Conservation (phyloP, 495 filamentous ascomycete genomes). For the Aspergillus olivimuriae region DNA sequence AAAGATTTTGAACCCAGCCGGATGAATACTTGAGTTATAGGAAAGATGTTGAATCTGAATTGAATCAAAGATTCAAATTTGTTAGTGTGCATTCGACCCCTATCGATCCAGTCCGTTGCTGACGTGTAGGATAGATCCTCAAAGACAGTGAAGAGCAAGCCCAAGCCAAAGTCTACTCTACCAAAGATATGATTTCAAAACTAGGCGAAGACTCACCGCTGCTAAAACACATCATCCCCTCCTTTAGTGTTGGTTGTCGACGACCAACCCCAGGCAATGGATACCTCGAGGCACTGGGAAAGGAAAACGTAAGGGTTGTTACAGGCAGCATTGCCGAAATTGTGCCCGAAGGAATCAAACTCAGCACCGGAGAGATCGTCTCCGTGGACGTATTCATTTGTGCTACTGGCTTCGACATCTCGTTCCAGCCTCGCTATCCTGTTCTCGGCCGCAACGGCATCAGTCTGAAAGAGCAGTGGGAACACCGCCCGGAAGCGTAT, state of each 20-base stretch:
- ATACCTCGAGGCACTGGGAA: slow-evolving; percentile 29
- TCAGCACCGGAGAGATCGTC: slow-evolving; percentile 10
- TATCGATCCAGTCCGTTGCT: no score
- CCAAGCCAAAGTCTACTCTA: background rate
- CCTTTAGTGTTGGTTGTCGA: slow-evolving; percentile 33
- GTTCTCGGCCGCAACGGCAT: slow-evolving; percentile 25
- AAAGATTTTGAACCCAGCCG: slow-evolving; percentile 14
- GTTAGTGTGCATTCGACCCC: no score
- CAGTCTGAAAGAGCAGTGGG: slow-evolving; percentile 11
- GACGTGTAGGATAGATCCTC: background rate
- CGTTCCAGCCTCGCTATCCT: slow-evolving; percentile 25
- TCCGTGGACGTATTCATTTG: slow-evolving; percentile 43
- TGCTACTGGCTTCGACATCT: slow-evolving; percentile 42
- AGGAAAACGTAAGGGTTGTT: slow-evolving; percentile 44
- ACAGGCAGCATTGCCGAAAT: slow-evolving; percentile 40
- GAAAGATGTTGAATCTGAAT: slow-evolving; percentile 33
- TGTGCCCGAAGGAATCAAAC: slow-evolving; percentile 40
- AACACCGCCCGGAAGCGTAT: slow-evolving; percentile 27
- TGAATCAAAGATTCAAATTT: slow-evolving; percentile 31
- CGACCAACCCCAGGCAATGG: slow-evolving; percentile 36
- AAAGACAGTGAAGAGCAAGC: background rate
- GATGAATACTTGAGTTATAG: slow-evolving; percentile 22
- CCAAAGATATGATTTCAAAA: slow-evolving; percentile 8
- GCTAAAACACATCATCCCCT: slow-evolving; percentile 30
- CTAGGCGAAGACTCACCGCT: slow-evolving; percentile 19